Evolutionary conservation across 2,329 filamentous ascomycete genomes (phyloP).

Genomic region (Ascochyta pisi): DNA sequence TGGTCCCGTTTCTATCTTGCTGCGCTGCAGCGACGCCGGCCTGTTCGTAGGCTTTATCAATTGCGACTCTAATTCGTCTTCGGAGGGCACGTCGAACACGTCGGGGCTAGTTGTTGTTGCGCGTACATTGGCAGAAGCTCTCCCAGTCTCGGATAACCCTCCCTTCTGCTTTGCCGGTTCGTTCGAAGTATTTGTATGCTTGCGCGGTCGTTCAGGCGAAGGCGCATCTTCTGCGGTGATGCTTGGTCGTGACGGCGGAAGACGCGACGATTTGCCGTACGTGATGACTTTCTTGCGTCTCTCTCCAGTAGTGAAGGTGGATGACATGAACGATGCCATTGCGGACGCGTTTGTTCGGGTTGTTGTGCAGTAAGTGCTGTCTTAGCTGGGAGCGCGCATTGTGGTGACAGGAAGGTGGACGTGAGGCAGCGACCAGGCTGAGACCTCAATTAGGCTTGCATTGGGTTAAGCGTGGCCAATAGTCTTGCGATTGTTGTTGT

Average conservation of each 20-base stretch:
- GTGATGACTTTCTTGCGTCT: slow-evolving; percentile 49
- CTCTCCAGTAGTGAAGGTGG: slow-evolving; percentile 38
- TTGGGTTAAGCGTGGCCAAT: background rate
- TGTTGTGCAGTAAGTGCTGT: slow-evolving; percentile 11
- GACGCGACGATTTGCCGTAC: slow-evolving; percentile 48
- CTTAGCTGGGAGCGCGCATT: slow-evolving; percentile 38
- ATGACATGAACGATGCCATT: slow-evolving; percentile 38
- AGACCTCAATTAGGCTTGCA: background rate
- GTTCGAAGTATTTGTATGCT: slow-evolving; percentile 20
- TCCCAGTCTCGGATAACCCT: slow-evolving; percentile 9
- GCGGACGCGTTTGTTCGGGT: slow-evolving; percentile 12
- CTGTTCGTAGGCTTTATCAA: slow-evolving; percentile 23
- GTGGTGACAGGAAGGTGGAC: slow-evolving; percentile 9
- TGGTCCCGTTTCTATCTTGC: slow-evolving; percentile 16
- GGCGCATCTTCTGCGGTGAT: slow-evolving; percentile 23
- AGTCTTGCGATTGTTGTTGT: background rate
- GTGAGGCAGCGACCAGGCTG: slow-evolving; percentile 8
- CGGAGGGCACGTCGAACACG: slow-evolving; percentile 54
- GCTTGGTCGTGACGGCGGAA: slow-evolving; percentile 23
- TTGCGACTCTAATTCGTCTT: slow-evolving; percentile 33
- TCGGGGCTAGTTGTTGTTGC: slow-evolving; percentile 22
- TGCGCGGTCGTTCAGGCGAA: slow-evolving; percentile 45
- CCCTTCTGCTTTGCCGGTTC: slow-evolving; percentile 10
- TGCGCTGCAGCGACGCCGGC: slow-evolving; percentile 18
- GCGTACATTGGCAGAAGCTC: slow-evolving; percentile 7